phyloP scores from a whole-genome alignment of 2,329 filamentous ascomycete species.

The Sporothrix brunneoviolacea region DNA sequence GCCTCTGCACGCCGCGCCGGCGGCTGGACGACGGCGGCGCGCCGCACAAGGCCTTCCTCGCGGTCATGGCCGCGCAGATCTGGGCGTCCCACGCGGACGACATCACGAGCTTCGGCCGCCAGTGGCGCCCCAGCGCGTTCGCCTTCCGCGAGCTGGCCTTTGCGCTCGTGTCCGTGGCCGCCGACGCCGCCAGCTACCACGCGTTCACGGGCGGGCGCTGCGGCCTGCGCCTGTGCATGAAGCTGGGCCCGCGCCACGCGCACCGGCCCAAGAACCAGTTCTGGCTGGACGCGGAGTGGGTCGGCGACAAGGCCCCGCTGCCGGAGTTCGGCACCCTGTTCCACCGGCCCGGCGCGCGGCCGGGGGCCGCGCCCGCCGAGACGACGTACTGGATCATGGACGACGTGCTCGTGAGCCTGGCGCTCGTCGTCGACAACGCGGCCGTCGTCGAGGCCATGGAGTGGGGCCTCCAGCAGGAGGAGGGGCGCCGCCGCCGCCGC shows the following conservation, averaged over 20 bases:
- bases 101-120: background rate
- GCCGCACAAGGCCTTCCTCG: background rate
- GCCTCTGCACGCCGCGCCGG: background rate
- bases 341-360: background rate
- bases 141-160: constrained; percentile 8
- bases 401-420: background rate
- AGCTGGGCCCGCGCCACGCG: background rate
- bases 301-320: background rate
- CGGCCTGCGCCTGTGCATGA: no score
- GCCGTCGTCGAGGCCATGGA: background rate
- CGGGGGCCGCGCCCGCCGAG: background rate
- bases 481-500: no score
- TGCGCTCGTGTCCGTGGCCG: constrained; percentile 4
- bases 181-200: background rate
- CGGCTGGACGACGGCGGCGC: background rate
- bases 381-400: constrained; percentile 12
- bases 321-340: background rate
- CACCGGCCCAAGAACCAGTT: no score
- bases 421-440: background rate
- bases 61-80: background rate
- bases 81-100: background rate
- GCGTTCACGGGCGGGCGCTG: background rate
- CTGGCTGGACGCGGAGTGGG: background rate
- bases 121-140: background rate
- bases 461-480: background rate